Evolutionary conservation across 140 eudicot genomes (phyloP), one percentile per base, ranked within the genome.

Genomic region (Senecio squalidus): DNA sequence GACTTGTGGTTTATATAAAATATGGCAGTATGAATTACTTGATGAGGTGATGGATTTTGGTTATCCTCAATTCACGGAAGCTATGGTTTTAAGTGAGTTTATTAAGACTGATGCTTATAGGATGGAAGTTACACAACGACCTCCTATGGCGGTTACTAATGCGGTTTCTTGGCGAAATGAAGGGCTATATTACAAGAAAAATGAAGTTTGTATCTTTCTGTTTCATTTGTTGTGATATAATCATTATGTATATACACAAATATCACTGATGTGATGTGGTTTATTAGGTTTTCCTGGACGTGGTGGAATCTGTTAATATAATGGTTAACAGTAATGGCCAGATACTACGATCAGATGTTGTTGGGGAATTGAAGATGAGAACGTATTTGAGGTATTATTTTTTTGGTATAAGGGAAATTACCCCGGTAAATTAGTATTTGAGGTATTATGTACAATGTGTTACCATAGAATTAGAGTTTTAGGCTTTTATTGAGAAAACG

Each of bases 81-180:
- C 55, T 49, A 49, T 9, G 33, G 24, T 49, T 18, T 16, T 49
- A 49, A 49, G 55, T 24, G 55, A 49, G 55, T 49, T 49, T 49
- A 49, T n/a, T n/a, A n/a, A n/a, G n/a, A n/a, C n/a, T n/a, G n/a
- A n/a, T n/a, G n/a, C n/a, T n/a, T n/a, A n/a, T 49, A 49, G 9
- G 36, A 52, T 52, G 58, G 38, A 52, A 52, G 7, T 6, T 52
- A 26, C 39, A n/a, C 39, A 24, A 16, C 36, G 58, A n/a, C 58
- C 58, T 7, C 58, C 58, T 25, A 52, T 52, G 58, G 58, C 58
- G 5, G 58, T 52, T 5, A 52, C 39, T 5, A 52, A 52, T 52
- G 58, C 36, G 11, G 58, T 52, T 10, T 52, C 58, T 10, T 52
- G 58, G 58, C 23, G 58, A 52, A 52, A 26, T 27, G 58, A 52